A percentile compares a stretch with the other conserved stretches of the same genome.
phyloP scores from a whole-genome alignment of 257 asterid genomes.

The Cordia subcordata region DNA sequence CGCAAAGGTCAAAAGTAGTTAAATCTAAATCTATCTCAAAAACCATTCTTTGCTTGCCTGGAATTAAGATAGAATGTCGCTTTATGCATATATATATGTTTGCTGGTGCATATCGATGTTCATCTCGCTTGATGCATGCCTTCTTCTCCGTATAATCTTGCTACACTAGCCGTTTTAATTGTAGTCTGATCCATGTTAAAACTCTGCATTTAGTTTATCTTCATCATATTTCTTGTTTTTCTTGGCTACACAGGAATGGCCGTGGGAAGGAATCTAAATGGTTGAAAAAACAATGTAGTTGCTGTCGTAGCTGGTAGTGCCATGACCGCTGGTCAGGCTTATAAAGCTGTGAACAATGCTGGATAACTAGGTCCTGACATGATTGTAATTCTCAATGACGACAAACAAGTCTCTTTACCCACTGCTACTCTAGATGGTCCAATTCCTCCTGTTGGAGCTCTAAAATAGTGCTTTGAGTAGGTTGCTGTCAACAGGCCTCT shows the following conservation, averaged over 20 bases:
- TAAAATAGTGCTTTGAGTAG: conserved; percentile 84
- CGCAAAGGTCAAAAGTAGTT: no score
- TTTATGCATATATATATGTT: background rate
- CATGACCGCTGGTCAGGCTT: conserved; percentile 97
- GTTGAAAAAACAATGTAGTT: conserved; percentile 61
- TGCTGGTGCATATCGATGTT: background rate
- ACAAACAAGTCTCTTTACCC: conserved; percentile 94
- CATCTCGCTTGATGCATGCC: background rate
- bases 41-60: no score
- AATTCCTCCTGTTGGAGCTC: conserved; percentile 80
- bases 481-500: conserved; percentile 82
- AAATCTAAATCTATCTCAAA: no score
- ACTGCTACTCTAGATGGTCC: conserved; percentile 93
- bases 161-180: no score
- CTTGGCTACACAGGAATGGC: conserved; percentile 98
- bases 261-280: conserved; percentile 86
- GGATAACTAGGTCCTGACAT: conserved; percentile 93
- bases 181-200: no score
- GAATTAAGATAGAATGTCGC: no score
- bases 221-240: conserved; percentile 13
- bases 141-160: background rate
- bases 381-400: conserved; percentile 93
- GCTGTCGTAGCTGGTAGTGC: conserved; percentile 96
- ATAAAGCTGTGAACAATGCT: conserved; percentile 96
- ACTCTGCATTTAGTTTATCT: conserved; percentile 2